A percentile compares a stretch with the other conserved stretches of the same genome.
Conservation (phyloP, 768 basidiomycete genomes). For the Boletus pseudopeckii region DNA sequence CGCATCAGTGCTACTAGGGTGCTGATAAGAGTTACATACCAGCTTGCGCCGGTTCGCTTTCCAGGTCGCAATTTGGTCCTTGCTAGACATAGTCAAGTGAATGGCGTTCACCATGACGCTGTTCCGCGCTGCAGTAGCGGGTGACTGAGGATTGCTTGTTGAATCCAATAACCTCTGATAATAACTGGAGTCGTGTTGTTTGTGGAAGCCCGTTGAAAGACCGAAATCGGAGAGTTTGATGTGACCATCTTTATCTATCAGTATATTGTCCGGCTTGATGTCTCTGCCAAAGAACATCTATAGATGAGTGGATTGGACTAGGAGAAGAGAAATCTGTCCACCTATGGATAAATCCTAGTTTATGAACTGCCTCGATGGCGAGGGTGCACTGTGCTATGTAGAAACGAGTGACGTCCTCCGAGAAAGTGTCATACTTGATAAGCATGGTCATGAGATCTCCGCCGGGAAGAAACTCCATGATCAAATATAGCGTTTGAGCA, state of each 20-base stretch:
- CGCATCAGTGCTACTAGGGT: background rate
- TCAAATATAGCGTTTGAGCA: conserved; percentile 83
- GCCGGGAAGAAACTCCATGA: conserved; percentile 99
- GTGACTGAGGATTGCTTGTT: conserved; percentile 43
- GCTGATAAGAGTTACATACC: conserved; percentile 41
- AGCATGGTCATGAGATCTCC: conserved; percentile 99
- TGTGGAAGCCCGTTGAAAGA: conserved; percentile 98
- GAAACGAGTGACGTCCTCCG: conserved; percentile 95
- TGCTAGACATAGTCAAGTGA: conserved; percentile 91
- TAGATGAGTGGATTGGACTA: background rate
- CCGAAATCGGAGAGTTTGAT: conserved; percentile 99
- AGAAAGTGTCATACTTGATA: conserved; percentile 99
- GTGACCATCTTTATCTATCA: conserved; percentile 90
- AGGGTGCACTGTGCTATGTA: conserved; percentile 99
- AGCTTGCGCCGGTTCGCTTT: conserved; percentile 97
- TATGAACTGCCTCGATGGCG: conserved; percentile 96
- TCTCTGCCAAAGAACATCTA: conserved; percentile 52
- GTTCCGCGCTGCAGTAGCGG: conserved; percentile 61
- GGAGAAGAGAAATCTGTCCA: conserved; percentile 24
- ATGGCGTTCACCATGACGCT: conserved; percentile 98
- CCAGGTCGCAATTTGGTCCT: conserved; percentile 96
- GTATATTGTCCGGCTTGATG: conserved; percentile 97
- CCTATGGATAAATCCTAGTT: conserved; percentile 97
- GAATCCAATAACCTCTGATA: conserved; percentile 85
- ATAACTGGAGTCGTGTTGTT: conserved; percentile 94